These are phyloP conservation scores for Talaromyces sp. DNA, from an alignment of 2,329 filamentous ascomycete genomes.

Conservation along the genomic window DNA sequence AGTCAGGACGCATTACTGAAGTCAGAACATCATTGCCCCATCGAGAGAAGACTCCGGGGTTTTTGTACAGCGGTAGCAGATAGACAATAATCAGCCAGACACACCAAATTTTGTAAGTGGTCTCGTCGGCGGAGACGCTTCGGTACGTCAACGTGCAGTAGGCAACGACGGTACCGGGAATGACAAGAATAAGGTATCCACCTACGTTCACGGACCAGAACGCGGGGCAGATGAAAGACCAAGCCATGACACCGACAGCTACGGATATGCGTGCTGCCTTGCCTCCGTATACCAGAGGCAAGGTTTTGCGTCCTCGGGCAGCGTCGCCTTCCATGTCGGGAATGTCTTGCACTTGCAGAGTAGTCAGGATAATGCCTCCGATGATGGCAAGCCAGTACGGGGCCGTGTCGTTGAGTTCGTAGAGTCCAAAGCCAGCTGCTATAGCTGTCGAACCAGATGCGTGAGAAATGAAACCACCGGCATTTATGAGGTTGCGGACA, in stretches of 20 bases:
- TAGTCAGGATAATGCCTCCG: slow-evolving; percentile 24
- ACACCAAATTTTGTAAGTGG: slow-evolving; percentile 1
- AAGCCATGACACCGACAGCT: neutral
- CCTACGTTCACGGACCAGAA: neutral
- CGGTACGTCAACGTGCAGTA: neutral
- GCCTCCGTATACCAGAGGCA: slow-evolving; percentile 11
- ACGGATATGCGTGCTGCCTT: neutral
- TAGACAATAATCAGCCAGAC: neutral
- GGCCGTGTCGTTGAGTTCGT: neutral
- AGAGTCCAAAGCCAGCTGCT: neutral
- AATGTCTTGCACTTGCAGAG: slow-evolving; percentile 35
- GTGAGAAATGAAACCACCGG: slow-evolving; percentile 22
- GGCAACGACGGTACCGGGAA: neutral
- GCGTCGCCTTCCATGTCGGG: slow-evolving; percentile 29
- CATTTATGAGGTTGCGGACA: slow-evolving; percentile 26
- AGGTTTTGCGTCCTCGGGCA: neutral
- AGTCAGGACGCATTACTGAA: neutral
- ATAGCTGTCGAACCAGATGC: slow-evolving; percentile 24
- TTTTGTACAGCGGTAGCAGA: neutral
- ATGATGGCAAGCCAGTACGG: slow-evolving; percentile 12
- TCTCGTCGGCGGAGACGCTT: neutral
- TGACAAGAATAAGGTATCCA: neutral
- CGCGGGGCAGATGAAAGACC: neutral
- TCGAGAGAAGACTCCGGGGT: neutral
- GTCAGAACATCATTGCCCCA: neutral